These are phyloP conservation scores for Fusarium scirpi DNA, from an alignment of 2,329 filamentous ascomycete species.

Conservation along the genomic window DNA sequence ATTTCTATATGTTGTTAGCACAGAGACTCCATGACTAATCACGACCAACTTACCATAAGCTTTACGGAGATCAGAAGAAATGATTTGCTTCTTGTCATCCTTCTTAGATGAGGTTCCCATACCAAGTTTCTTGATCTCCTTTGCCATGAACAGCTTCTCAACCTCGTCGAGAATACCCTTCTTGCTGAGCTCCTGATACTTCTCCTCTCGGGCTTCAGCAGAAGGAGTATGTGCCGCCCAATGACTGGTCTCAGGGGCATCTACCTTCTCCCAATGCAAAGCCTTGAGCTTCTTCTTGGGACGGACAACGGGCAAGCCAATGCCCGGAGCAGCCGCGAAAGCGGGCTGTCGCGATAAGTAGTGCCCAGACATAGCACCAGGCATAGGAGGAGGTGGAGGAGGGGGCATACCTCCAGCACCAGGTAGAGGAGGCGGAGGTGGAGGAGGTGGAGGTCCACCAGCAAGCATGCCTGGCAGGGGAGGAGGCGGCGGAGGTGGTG, in stretches of 20 bases:
- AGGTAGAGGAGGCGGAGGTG: constrained; percentile 48
- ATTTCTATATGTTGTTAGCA: constrained; percentile 71
- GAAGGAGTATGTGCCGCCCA: constrained; percentile 91
- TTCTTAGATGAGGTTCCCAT: constrained; percentile 75
- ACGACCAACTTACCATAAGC: constrained; percentile 72
- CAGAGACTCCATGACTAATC: neutral
- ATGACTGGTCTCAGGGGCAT: constrained; percentile 89
- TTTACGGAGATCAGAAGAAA: constrained; percentile 89
- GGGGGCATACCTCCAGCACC: constrained; percentile 57
- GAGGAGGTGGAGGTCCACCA: constrained; percentile 33
- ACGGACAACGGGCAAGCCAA: constrained; percentile 82
- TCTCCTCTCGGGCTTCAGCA: constrained; percentile 91
- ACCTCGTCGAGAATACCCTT: constrained; percentile 98
- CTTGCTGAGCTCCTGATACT: constrained; percentile 91
- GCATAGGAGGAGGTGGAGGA: constrained; percentile 73
- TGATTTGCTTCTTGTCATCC: constrained; percentile 97
- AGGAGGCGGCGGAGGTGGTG: no score
- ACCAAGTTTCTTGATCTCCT: constrained; percentile 91
- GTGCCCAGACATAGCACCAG: constrained; percentile 78
- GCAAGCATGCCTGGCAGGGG: neutral
- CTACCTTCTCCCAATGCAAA: constrained; percentile 98
- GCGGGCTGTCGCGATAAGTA: constrained; percentile 76
- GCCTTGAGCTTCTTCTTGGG: constrained; percentile 99
- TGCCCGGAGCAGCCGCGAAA: constrained; percentile 65
- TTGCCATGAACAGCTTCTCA: constrained; percentile 96